phyloP scores from a whole-genome alignment of 192 early-diverging fungal species.

The Spizellomyces sp. region DNA sequence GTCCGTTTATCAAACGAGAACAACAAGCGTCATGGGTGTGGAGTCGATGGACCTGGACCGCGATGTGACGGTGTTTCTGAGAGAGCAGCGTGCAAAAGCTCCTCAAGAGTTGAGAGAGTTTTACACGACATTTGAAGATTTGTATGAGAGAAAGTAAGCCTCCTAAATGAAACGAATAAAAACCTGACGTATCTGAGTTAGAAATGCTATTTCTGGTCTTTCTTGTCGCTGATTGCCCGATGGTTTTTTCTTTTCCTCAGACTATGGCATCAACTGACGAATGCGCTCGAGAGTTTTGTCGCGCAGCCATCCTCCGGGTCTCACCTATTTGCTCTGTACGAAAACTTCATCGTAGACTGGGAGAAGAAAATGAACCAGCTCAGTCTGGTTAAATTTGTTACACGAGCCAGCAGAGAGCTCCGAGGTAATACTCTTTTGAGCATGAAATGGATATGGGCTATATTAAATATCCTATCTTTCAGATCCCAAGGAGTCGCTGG shows the following conservation, averaged over 20 bases:
- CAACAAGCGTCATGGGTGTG: conserved; percentile 7
- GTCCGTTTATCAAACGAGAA: neutral
- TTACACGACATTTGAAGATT: conserved; percentile 84
- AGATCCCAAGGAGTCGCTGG: conserved; percentile 70
- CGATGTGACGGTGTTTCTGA: conserved; percentile 71
- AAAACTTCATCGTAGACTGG: conserved; percentile 93
- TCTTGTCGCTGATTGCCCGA: neutral
- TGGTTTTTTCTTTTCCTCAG: conserved; percentile 44
- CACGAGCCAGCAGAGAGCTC: conserved; percentile 68
- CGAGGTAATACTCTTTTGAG: neutral
- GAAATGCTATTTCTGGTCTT: too few relatives aligned
- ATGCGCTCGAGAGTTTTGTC: conserved; percentile 78
- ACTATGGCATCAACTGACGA: conserved; percentile 97
- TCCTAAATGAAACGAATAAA: neutral
- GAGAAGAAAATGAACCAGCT: conserved; percentile 94
- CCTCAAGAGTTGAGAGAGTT: conserved; percentile 73
- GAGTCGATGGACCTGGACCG: conserved; percentile 37
- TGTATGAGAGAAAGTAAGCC: conserved; percentile 93
- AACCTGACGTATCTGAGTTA: too few relatives aligned
- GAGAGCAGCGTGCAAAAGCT: conserved; percentile 64
- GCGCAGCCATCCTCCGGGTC: conserved; percentile 73
- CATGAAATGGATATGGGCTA: too few relatives aligned
- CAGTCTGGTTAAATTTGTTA: conserved; percentile 81
- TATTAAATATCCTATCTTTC: neutral
- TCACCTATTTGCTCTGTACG: conserved; percentile 80